phyloP scores from a whole-genome alignment of 106 monocot species.

The Posidonia australis region DNA sequence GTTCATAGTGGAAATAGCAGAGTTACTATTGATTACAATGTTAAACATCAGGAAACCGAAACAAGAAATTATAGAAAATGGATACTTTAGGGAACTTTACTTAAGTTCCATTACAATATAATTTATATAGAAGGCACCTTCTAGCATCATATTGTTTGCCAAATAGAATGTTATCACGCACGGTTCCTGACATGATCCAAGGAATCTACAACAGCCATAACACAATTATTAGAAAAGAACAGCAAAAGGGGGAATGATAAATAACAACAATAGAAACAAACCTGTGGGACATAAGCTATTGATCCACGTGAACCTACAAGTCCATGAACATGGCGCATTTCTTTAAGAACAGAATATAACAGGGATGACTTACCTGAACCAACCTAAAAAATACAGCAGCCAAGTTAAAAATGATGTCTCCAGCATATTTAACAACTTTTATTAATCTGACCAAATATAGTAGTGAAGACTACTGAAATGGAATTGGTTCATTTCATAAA shows the following conservation, averaged over 20 bases:
- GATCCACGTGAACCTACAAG: constrained; percentile 44
- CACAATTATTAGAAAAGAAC: background rate
- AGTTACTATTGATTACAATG: background rate
- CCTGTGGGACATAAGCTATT: constrained; percentile 90
- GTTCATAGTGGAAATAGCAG: background rate
- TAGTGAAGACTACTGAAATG: too few species aligned
- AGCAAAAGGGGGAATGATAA: background rate
- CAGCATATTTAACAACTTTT: too few species aligned
- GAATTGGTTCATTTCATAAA: too few species aligned
- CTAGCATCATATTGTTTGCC: constrained; percentile 46
- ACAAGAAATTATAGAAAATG: background rate
- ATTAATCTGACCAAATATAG: too few species aligned
- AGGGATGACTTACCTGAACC: constrained; percentile 94
- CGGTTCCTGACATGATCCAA: constrained; percentile 83
- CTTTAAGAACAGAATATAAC: constrained; percentile 69
- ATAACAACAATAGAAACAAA: constrained; percentile 9
- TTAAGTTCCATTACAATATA: background rate
- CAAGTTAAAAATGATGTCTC: background rate
- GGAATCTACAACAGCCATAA: constrained; percentile 43
- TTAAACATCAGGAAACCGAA: background rate
- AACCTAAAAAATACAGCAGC: constrained; percentile 32
- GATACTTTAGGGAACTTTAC: background rate
- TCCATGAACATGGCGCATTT: constrained; percentile 60
- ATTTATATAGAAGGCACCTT: constrained; percentile 33
- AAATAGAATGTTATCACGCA: constrained; percentile 86